phyloP scores from a whole-genome alignment of 371 early-diverging fungal genomes.

The Parasitella parasitica region DNA sequence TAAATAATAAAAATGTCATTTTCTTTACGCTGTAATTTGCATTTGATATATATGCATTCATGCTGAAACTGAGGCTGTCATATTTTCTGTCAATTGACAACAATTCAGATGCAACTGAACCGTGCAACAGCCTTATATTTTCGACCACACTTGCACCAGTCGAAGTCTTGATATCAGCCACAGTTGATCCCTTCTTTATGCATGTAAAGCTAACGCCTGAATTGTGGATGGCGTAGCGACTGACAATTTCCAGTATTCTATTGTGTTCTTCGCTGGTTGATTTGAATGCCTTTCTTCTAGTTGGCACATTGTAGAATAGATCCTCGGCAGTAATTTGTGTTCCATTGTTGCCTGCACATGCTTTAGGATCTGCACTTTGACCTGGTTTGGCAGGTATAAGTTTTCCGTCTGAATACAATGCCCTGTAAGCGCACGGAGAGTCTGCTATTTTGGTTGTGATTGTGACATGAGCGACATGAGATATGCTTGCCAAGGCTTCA shows the following conservation, averaged over 20 bases:
- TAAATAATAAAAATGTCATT: slow-evolving; percentile 84
- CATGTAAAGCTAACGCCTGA: slow-evolving; percentile 79
- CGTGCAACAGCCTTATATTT: slow-evolving; percentile 82
- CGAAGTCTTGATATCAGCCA: slow-evolving; percentile 77
- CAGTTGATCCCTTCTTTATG: slow-evolving; percentile 73
- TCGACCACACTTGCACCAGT: slow-evolving; percentile 60
- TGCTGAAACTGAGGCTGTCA: slow-evolving; percentile 49
- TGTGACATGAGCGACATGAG: slow-evolving; percentile 88
- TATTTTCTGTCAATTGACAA: slow-evolving; percentile 51
- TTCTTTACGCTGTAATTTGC: slow-evolving; percentile 83
- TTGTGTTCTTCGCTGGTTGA: slow-evolving; percentile 85
- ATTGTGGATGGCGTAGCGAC: slow-evolving; percentile 91
- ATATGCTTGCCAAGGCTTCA: slow-evolving; percentile 98
- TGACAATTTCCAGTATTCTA: slow-evolving; percentile 83
- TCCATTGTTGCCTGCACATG: slow-evolving; percentile 92
- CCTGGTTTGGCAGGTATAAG: slow-evolving; percentile 74
- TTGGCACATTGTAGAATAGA: slow-evolving; percentile 88
- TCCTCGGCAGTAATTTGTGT: slow-evolving; percentile 91
- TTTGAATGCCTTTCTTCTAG: slow-evolving; percentile 79
- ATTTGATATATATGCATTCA: slow-evolving; percentile 76
- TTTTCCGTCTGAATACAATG: slow-evolving; percentile 82
- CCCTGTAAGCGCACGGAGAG: slow-evolving; percentile 85
- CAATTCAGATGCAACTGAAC: slow-evolving; percentile 75
- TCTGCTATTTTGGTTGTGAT: slow-evolving; percentile 85
- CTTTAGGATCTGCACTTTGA: slow-evolving; percentile 73